These are phyloP conservation scores for Echinosophora koreensis DNA, from an alignment of 306 rosid species.

Conservation along the genomic window DNA sequence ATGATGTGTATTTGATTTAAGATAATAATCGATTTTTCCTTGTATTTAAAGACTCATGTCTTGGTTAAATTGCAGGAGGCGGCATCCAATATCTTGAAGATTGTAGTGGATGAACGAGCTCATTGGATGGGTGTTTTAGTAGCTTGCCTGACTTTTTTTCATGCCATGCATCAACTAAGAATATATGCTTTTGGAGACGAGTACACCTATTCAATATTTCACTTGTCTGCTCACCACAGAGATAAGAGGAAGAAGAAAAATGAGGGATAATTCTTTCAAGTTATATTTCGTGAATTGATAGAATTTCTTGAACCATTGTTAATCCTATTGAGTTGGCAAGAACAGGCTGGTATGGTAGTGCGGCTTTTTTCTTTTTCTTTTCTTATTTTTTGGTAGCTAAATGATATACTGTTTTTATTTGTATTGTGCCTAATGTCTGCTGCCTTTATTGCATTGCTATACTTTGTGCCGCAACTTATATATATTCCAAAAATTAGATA, in stretches of 20 bases:
- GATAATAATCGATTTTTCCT: neutral
- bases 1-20: conserved; percentile 12
- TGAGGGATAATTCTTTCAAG: conserved; percentile 28
- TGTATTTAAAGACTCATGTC: conserved; percentile 14
- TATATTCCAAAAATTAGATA: conserved; percentile 14
- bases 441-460: conserved; percentile 38
- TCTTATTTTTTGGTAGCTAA: neutral
- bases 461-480: neutral
- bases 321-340: conserved; percentile 51
- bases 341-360: conserved; percentile 53
- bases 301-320: conserved; percentile 43
- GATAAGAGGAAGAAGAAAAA: conserved; percentile 28
- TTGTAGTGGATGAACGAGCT: conserved; percentile 51
- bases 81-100: conserved; percentile 82
- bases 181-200: conserved; percentile 54
- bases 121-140: conserved; percentile 53
- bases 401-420: conserved; percentile 24
- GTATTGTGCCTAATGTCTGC: conserved; percentile 22
- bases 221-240: conserved; percentile 46
- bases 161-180: conserved; percentile 55
- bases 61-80: conserved; percentile 73
- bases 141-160: conserved; percentile 72
- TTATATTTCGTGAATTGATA: conserved; percentile 38
- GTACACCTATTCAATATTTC: conserved; percentile 40
- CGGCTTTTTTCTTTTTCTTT: conserved; percentile 46